Base-by-base conservation (phyloP, 2,329 filamentous ascomycete genomes). In the Monilinia laxa region DNA sequence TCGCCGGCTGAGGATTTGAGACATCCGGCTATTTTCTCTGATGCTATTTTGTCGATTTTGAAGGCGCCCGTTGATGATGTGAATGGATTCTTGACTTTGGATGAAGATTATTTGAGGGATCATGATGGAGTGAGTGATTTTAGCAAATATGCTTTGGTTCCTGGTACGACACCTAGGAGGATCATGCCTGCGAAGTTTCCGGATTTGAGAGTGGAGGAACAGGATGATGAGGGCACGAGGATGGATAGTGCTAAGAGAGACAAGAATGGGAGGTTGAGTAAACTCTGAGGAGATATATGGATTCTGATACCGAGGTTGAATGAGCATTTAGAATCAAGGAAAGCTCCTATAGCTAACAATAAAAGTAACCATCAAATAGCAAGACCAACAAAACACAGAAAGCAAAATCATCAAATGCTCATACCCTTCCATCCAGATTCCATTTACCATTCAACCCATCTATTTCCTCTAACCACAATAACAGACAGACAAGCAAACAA, bases 81-180 rank as follows among this genome's bases (percentile, higher is more conserved):
- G 28, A 96, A 92, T 75, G 92, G 92, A 0, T 78, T 85, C 54
- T 79, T 94, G 6, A 82, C 89, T 67, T 83, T 93, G 1, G 92
- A 96, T 73, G 92, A 96, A 75, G 92, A 96, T 75, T 95, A 93
- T 71, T 80, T 96, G 40, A 81, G 90, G 23, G 80, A 84, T 9
- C 82, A 88, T 68, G 81, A 79, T 25, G 87, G 88, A 1, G 81
- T 93, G 4, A 81, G 78, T 0, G 90, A 96, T 75, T 95, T 96
- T 72, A 83, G 82, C 0, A 84, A 86, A 73, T 96, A 96, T 75
- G 85, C 82, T 45, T 76, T 94, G n/a, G 81, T 93, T 0, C 79
- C 84, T 0, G 90, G 89, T 0, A 73, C 84, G 0, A 78, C 67
- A 0, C 91, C 92, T 0, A 80, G 92, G 66, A 81, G 92, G 25